A percentile compares a stretch with the other conserved stretches of the same genome.
Evolutionary conservation across 345 rosid genomes (phyloP).

Genomic region (Eucalyptus pauciflora): DNA sequence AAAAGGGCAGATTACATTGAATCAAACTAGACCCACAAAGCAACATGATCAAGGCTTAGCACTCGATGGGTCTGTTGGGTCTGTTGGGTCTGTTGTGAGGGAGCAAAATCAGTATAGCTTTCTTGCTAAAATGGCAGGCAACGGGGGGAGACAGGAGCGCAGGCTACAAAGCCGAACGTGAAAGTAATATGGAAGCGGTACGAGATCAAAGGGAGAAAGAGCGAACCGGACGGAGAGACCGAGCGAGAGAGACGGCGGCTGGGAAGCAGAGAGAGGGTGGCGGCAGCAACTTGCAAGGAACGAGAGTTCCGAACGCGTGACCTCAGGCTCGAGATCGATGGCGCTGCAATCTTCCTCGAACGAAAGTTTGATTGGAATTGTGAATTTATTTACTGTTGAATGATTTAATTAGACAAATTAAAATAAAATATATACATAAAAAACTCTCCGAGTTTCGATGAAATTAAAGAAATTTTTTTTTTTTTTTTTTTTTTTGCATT

Average conservation of each 20-base stretch:
- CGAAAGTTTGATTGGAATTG: not conserved
- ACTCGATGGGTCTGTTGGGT: not conserved
- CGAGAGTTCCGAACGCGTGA: not conserved
- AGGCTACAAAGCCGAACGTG: not conserved
- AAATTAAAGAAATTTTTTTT: not conserved
- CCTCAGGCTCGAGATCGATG: not conserved
- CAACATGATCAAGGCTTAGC: not conserved
- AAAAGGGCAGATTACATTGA: not conserved
- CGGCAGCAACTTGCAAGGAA: not conserved
- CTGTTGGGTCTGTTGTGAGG: not conserved
- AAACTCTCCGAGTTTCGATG: not conserved
- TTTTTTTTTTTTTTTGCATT: not conserved
- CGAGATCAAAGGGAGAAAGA: not conserved
- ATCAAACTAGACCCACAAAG: not conserved
- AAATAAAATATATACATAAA: not conserved
- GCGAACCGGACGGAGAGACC: not conserved
- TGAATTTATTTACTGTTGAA: not conserved
- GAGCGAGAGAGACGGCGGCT: not conserved
- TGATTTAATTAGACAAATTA: not conserved
- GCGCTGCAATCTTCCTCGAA: not conserved
- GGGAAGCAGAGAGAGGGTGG: not conserved
- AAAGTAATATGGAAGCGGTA: not conserved
- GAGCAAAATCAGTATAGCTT: not conserved
- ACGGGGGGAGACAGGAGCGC: rapidly evolving
- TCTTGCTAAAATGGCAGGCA: not conserved